Evolutionary conservation across 148 eudicot genomes (phyloP).

Genomic region (Tetragonia tetragonoides): DNA sequence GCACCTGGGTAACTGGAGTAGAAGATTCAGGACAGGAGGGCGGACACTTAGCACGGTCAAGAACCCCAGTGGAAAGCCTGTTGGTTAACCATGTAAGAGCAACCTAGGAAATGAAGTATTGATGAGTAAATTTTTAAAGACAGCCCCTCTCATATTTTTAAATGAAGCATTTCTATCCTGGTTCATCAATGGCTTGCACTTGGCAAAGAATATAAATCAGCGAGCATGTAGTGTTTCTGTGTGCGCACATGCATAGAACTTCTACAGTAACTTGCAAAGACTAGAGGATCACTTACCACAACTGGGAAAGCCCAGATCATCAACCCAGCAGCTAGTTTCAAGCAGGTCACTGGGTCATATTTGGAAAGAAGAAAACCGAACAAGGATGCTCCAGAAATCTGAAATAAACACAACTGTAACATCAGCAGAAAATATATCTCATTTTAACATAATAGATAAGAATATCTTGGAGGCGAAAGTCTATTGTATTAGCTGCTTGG

Average conservation of each 20-base stretch:
- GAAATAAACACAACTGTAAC: slow-evolving; percentile 23
- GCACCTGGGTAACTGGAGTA: slow-evolving; percentile 24
- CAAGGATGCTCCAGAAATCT: slow-evolving; percentile 91
- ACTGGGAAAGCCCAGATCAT: slow-evolving; percentile 78
- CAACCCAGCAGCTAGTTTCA: slow-evolving; percentile 77
- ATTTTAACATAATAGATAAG: background rate
- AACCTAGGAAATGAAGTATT: slow-evolving; percentile 35
- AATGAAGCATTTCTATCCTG: background rate
- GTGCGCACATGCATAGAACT: too few species aligned
- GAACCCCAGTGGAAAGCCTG: slow-evolving; percentile 81
- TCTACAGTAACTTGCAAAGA: background rate
- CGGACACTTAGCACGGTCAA: slow-evolving; percentile 67
- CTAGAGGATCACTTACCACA: slow-evolving; percentile 42
- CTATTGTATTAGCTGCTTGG: too few species aligned
- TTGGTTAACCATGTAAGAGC: slow-evolving; percentile 78
- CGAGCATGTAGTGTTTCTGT: too few species aligned
- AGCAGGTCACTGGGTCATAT: slow-evolving; percentile 81
- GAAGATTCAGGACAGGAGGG: slow-evolving; percentile 47
- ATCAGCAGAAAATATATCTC: background rate
- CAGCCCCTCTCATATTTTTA: background rate
- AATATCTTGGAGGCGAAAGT: too few species aligned
- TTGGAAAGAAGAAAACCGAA: slow-evolving; percentile 80
- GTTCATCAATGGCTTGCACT: background rate
- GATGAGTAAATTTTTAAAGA: background rate
- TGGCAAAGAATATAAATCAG: background rate